Evolutionary conservation across 108 stramenopile species (phyloP).

Genomic region (Cyclostephanos invisitatus): DNA sequence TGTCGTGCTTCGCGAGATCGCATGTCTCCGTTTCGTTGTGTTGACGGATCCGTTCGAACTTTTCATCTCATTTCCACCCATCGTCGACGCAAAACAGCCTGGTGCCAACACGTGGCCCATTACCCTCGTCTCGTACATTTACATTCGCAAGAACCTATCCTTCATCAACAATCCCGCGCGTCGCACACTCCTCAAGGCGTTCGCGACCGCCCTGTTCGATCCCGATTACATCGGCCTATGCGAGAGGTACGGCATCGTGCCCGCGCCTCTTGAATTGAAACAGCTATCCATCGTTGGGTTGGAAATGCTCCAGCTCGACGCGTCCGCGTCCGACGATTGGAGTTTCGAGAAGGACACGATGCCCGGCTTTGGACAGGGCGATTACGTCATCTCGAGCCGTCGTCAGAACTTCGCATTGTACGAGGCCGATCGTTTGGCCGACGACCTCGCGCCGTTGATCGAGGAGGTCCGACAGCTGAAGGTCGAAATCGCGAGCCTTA

Average conservation of each 20-base stretch:
- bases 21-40: too few relatives aligned
- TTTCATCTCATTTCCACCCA: not conserved
- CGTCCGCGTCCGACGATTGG: constrained; percentile 25
- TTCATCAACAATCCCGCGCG: constrained; percentile 26
- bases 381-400: constrained; percentile 40
- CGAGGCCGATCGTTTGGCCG: constrained; percentile 32
- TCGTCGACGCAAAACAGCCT: constrained; percentile 20
- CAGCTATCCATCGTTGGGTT: constrained; percentile 38
- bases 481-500: constrained; percentile 28
- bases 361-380: constrained; percentile 34
- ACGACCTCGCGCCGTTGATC: constrained; percentile 26
- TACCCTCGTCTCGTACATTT: constrained; percentile 78
- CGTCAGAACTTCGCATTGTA: constrained; percentile 33
- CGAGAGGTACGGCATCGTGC: constrained; percentile 32
- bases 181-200: constrained; percentile 49
- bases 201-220: constrained; percentile 38
- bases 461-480: constrained; percentile 28
- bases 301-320: constrained; percentile 32
- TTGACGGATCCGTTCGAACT: too few relatives aligned
- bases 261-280: constrained; percentile 22
- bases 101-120: constrained; percentile 82
- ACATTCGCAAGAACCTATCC: constrained; percentile 64
- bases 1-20: too few relatives aligned
- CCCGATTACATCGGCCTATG: constrained; percentile 42
- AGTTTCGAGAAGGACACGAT: constrained; percentile 28